Evolutionary conservation across 2,329 filamentous ascomycete species (phyloP).

Genomic region (Paramyrothecium sp.): DNA sequence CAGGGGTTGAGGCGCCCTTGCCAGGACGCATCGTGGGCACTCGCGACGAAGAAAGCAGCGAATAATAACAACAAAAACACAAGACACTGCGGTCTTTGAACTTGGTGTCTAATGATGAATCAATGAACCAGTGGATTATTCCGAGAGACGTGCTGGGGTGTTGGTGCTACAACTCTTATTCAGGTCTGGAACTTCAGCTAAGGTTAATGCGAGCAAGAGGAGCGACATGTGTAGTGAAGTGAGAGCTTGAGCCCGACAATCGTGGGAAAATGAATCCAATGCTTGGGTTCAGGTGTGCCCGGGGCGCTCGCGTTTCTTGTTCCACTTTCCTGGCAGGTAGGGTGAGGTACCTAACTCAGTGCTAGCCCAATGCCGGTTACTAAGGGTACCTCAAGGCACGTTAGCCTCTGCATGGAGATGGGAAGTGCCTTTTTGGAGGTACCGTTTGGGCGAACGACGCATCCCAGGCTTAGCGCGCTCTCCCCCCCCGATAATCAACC

Average conservation of each 20-base stretch:
- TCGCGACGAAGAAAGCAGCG: neutral
- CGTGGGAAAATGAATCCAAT: too few species aligned
- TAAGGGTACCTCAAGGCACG: too few species aligned
- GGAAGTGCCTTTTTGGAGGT: neutral
- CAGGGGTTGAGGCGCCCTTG: neutral
- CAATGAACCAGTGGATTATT: neutral
- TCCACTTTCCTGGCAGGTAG: neutral
- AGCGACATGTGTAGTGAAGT: too few species aligned
- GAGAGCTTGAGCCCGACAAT: too few species aligned
- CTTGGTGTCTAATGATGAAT: neutral
- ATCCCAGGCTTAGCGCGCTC: constrained; percentile 1
- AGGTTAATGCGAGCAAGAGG: too few species aligned
- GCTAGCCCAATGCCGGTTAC: too few species aligned
- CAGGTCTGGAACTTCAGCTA: too few species aligned
- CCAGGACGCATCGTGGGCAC: neutral
- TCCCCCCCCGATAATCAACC: neutral
- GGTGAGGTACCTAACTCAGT: too few species aligned
- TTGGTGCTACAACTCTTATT: too few species aligned
- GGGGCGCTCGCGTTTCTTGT: neutral
- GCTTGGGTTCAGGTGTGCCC: neutral
- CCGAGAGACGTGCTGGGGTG: too few species aligned
- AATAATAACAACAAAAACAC: neutral
- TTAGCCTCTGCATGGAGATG: too few species aligned
- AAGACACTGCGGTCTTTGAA: too few species aligned
- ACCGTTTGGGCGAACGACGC: neutral